A percentile compares a stretch with the other conserved stretches of the same genome.
Conservation (phyloP, 495 filamentous ascomycete genomes). For the Platismatia glauca region DNA sequence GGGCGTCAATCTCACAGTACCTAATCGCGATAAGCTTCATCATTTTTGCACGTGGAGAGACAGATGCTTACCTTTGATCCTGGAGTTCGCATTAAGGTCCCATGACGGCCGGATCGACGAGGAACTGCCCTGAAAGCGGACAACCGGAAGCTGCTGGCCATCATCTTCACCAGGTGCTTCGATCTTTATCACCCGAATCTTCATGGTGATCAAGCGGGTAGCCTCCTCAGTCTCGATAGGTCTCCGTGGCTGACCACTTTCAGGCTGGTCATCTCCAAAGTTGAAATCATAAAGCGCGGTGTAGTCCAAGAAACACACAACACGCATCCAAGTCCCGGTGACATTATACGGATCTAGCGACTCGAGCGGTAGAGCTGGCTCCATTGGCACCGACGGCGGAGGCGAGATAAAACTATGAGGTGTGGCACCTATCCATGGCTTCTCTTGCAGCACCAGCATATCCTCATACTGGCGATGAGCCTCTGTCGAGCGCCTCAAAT, state of each 20-base stretch:
- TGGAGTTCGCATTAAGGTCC: conserved; percentile 54
- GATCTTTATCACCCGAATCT: conserved; percentile 43
- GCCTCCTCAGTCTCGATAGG: conserved; percentile 49
- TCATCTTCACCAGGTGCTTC: conserved; percentile 43
- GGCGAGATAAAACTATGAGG: conserved; percentile 37
- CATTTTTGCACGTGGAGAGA: not conserved
- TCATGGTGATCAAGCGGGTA: conserved; percentile 55
- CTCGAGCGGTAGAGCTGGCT: conserved; percentile 34
- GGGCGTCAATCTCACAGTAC: conserved; percentile 46
- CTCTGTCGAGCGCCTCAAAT: conserved; percentile 31
- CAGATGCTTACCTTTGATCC: conserved; percentile 31
- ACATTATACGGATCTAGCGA: conserved; percentile 50
- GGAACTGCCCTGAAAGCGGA: conserved; percentile 49
- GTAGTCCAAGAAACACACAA: conserved; percentile 40
- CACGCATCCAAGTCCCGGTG: conserved; percentile 50
- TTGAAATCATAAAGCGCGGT: conserved; percentile 56
- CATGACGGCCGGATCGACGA: conserved; percentile 44
- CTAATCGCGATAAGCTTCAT: conserved; percentile 25
- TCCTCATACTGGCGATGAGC: conserved; percentile 9
- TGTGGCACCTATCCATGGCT: conserved; percentile 45
- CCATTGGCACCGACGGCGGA: conserved; percentile 20
- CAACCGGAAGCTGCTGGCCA: conserved; percentile 44
- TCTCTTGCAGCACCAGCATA: conserved; percentile 23
- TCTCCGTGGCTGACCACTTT: conserved; percentile 35
- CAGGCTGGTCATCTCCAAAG: conserved; percentile 33